These are phyloP conservation scores for Mrakia frigida DNA, from an alignment of 768 basidiomycete species.

Conservation along the genomic window DNA sequence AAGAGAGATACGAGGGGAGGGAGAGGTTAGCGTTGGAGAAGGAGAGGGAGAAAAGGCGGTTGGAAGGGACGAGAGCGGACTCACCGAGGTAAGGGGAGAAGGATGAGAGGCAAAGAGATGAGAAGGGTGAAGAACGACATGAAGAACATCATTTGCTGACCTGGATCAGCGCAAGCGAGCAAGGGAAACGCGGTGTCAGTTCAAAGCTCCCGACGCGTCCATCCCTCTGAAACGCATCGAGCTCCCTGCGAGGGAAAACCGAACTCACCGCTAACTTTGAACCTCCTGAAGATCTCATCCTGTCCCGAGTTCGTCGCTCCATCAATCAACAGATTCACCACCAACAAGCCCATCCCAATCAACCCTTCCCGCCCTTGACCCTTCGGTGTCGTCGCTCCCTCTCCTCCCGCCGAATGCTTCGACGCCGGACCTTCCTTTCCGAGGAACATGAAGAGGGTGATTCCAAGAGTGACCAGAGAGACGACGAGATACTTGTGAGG, in stretches of 20 bases:
- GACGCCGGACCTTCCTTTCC: slow-evolving; percentile 31
- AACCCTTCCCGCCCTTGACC: slow-evolving; percentile 39
- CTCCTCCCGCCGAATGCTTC: slow-evolving; percentile 16
- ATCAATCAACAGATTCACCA: slow-evolving; percentile 84
- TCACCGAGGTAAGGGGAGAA: slow-evolving; percentile 45
- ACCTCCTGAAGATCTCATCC: slow-evolving; percentile 74
- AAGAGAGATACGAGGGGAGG: slow-evolving; percentile 28
- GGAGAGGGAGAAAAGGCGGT: not conserved
- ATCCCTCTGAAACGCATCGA: no score
- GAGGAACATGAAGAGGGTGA: slow-evolving; percentile 89
- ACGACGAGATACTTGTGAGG: slow-evolving; percentile 95
- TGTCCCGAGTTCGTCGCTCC: slow-evolving; percentile 93
- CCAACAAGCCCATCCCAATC: slow-evolving; percentile 68
- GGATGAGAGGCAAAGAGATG: slow-evolving; percentile 61
- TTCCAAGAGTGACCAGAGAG: slow-evolving; percentile 81
- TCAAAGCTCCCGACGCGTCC: no score
- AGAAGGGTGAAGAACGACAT: slow-evolving; percentile 83
- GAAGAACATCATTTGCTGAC: slow-evolving; percentile 99
- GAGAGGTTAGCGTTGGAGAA: slow-evolving; percentile 1
- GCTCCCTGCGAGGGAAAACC: not conserved
- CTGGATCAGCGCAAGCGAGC: slow-evolving; percentile 48
- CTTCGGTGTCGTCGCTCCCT: not conserved
- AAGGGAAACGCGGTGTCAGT: no score
- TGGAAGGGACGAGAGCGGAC: slow-evolving; percentile 50
- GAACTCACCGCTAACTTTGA: slow-evolving; percentile 24